A percentile compares a stretch with the other conserved stretches of the same genome.
Evolutionary conservation across 1,284 basidiomycete species (phyloP).

Genomic region (Puccinia novopanici): DNA sequence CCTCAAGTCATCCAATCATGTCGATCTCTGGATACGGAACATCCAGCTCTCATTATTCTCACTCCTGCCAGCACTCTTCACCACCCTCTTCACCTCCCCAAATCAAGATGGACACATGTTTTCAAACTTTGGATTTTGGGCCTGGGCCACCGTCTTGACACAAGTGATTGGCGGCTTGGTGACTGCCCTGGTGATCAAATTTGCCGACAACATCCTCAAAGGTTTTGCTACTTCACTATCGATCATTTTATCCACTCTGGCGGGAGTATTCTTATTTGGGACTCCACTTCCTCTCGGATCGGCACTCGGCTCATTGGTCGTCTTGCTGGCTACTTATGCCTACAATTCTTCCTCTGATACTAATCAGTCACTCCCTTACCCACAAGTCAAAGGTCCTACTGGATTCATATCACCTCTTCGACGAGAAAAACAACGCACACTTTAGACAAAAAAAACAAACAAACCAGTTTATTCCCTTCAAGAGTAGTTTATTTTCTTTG

Average conservation of each 20-base stretch:
- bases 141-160: slow-evolving; percentile 82
- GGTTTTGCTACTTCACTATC: slow-evolving; percentile 88
- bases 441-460: background rate
- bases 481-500: slow-evolving; percentile 15
- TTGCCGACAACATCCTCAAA: too few species aligned
- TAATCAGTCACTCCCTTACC: background rate
- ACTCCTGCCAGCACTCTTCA: slow-evolving; percentile 81
- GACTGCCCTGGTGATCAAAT: slow-evolving; percentile 72
- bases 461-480: too few species aligned
- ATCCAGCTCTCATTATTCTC: slow-evolving; percentile 94
- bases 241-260: slow-evolving; percentile 89
- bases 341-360: slow-evolving; percentile 70
- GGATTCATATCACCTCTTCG: slow-evolving; percentile 11
- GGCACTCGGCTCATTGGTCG: slow-evolving; percentile 75
- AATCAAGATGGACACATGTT: slow-evolving; percentile 64
- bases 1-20: slow-evolving; percentile 47
- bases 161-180: slow-evolving; percentile 88
- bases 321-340: slow-evolving; percentile 82
- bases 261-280: slow-evolving; percentile 81
- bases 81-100: slow-evolving; percentile 66
- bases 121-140: slow-evolving; percentile 80
- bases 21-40: slow-evolving; percentile 92
- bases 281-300: slow-evolving; percentile 83
- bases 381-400: slow-evolving; percentile 24
- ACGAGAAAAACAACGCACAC: slow-evolving; percentile 32